These are phyloP conservation scores for Glaciozyma antarctica DNA, from an alignment of 768 basidiomycete species.

Conservation along the genomic window DNA sequence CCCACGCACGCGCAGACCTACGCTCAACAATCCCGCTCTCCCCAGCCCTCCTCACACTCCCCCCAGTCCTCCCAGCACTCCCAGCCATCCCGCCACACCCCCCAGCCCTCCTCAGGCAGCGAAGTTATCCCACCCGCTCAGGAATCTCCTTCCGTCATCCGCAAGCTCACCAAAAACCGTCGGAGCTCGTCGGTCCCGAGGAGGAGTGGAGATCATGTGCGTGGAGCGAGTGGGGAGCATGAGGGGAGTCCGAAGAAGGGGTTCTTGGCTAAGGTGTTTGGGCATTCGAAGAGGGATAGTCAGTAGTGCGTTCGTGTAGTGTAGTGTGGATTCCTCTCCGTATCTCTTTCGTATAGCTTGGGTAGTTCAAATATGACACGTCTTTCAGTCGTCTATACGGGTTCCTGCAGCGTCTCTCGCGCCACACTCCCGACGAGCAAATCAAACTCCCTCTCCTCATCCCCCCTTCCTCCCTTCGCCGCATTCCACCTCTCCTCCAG, in stretches of 20 bases:
- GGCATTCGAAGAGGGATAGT: background rate
- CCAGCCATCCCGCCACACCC: too few relatives aligned
- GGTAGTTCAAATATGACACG: too few relatives aligned
- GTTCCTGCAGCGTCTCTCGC: slow-evolving; percentile 7
- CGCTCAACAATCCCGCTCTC: too few relatives aligned
- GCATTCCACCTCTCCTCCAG: slow-evolving; percentile 21
- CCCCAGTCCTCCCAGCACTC: too few relatives aligned
- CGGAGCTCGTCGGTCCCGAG: too few relatives aligned
- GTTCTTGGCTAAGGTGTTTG: background rate
- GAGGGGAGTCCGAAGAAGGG: background rate
- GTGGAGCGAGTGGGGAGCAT: background rate
- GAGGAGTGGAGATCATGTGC: background rate
- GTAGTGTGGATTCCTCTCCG: too few relatives aligned
- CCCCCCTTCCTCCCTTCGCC: background rate
- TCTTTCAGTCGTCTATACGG: background rate
- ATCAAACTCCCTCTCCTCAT: slow-evolving; percentile 10
- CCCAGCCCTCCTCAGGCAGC: too few relatives aligned
- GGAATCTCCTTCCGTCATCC: too few relatives aligned
- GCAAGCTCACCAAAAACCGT: too few relatives aligned
- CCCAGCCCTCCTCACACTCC: too few relatives aligned
- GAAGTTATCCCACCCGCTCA: too few relatives aligned
- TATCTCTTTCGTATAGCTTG: background rate
- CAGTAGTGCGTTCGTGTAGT: background rate
- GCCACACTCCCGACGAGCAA: slow-evolving; percentile 22
- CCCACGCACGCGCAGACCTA: too few relatives aligned